These are phyloP conservation scores for Tolypocladium album DNA, from an alignment of 2,329 filamentous ascomycete genomes.

Conservation along the genomic window DNA sequence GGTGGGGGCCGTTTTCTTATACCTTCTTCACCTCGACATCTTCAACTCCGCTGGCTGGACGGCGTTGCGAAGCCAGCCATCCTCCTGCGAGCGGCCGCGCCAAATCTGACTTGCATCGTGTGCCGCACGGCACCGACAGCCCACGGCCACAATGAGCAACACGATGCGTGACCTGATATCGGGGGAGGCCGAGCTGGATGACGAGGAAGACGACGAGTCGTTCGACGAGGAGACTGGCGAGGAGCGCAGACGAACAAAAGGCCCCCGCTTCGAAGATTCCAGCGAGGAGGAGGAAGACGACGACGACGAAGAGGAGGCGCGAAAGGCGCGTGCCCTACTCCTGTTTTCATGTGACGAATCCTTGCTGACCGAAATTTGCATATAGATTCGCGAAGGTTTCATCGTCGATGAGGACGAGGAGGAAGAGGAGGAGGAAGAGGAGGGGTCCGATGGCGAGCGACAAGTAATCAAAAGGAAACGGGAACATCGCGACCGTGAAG, in stretches of 20 bases:
- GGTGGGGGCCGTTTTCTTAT: not conserved
- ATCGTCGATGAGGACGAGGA: conserved; percentile 58
- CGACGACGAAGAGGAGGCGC: conserved; percentile 77
- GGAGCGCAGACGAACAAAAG: conserved; percentile 30
- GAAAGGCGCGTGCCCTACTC: conserved; percentile 44
- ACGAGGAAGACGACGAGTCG: conserved; percentile 76
- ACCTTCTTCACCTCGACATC: not conserved
- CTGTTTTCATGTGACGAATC: not conserved
- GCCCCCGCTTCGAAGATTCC: conserved; percentile 57
- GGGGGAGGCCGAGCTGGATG: conserved; percentile 75
- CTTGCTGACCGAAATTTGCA: conserved; percentile 5
- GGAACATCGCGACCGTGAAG: conserved; percentile 62
- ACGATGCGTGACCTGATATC: conserved; percentile 70
- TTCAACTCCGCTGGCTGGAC: not conserved
- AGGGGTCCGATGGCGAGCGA: conserved; percentile 43
- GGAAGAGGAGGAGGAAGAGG: conserved; percentile 68
- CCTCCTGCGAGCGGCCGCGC: not conserved
- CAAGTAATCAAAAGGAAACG: conserved; percentile 62
- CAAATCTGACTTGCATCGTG: not conserved
- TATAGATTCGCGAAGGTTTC: conserved; percentile 81
- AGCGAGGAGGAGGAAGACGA: conserved; percentile 90
- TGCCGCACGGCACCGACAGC: not conserved
- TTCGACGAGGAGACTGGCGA: conserved; percentile 68
- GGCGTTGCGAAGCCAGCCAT: not conserved
- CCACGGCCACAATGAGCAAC: conserved; percentile 42